Evolutionary conservation across 768 basidiomycete genomes (phyloP).

Genomic region (Crepidotus variabilis): DNA sequence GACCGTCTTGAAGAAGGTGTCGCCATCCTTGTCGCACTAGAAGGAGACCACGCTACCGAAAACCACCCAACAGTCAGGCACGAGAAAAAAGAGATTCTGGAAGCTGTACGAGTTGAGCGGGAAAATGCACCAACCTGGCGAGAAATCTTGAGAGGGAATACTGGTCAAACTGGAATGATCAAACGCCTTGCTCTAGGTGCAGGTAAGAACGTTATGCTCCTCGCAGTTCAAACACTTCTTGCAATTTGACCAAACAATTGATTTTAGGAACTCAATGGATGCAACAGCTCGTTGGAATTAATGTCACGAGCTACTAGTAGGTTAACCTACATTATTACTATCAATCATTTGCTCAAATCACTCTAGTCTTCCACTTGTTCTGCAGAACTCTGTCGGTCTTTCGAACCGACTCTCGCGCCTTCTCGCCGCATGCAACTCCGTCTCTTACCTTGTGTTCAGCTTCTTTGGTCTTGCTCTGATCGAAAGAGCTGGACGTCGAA

Average conservation of each 20-base stretch:
- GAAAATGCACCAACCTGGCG: conserved; percentile 37
- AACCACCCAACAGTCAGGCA: conserved; percentile 33
- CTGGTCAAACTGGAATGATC: conserved; percentile 44
- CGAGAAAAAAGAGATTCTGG: conserved; percentile 38
- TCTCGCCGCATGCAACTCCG: conserved; percentile 48
- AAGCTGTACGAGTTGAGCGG: conserved; percentile 39
- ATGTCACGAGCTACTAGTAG: conserved; percentile 51
- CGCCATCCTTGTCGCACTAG: conserved; percentile 37
- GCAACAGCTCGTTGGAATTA: conserved; percentile 50
- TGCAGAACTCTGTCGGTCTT: conserved; percentile 47
- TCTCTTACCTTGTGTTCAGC: conserved; percentile 46
- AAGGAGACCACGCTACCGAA: conserved; percentile 31
- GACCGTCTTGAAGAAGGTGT: conserved; percentile 38
- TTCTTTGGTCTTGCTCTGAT: conserved; percentile 43
- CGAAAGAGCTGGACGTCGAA: conserved; percentile 44
- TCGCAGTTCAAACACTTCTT: neutral
- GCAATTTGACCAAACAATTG: neutral
- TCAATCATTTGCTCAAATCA: neutral
- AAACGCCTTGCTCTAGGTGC: conserved; percentile 38
- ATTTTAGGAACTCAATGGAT: conserved; percentile 43
- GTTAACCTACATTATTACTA: conserved; percentile 2
- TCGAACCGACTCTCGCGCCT: conserved; percentile 46
- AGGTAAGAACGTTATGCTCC: conserved; percentile 22
- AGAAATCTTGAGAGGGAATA: conserved; percentile 36
- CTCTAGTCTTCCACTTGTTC: conserved; percentile 40